Base-by-base conservation (phyloP, 768 basidiomycete species). In the Suillus weaverae region DNA sequence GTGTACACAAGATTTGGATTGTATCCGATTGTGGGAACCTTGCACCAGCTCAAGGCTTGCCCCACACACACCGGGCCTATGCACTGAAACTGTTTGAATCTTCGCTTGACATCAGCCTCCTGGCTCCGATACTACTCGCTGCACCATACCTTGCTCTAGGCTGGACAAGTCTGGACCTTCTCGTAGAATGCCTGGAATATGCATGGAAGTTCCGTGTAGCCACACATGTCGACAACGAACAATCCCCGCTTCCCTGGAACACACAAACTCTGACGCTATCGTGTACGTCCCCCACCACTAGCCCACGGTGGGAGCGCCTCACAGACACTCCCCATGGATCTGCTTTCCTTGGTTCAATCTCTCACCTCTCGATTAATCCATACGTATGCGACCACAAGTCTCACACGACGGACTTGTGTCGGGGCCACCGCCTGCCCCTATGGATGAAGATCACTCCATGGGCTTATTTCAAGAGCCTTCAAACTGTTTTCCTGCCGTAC, bases 1-100 rank as follows among this genome's bases (percentile, higher is more conserved):
- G 73, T 41, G 70, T 82, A 8, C 76, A 73, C 7, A 74, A 72
- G 38, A 73, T 81, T 44, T 81, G 78, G 78, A 71, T 72, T 59
- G 75, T 18, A 32, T 48, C 11, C 30, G 18, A 48, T 38, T 18
- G 51, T 16, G n/a, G 33, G n/a, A 35, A 30, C 18, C 62, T 73
- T 3, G 41, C 51, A 13, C 30, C 33, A 8, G 56, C 63, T 32
- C 51, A 32, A 26, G 1, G 26, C 16, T 18, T 32, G 30, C 18
- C 16, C 51, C 16, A 32, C 18, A 18, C 51, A 16, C 7, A 9
- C 30, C 51, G 51, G 18, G 18, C 51, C 9, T 18, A 53, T 53
- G 30, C 51, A 53, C 9, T 9, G 16, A 32, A 32, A 18, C 8
- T 9, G 8, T 32, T 9, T 32, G 18, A n/a, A 32, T 33, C 9